Conservation (phyloP, 1,284 basidiomycete species). For the Tilletia indica region DNA sequence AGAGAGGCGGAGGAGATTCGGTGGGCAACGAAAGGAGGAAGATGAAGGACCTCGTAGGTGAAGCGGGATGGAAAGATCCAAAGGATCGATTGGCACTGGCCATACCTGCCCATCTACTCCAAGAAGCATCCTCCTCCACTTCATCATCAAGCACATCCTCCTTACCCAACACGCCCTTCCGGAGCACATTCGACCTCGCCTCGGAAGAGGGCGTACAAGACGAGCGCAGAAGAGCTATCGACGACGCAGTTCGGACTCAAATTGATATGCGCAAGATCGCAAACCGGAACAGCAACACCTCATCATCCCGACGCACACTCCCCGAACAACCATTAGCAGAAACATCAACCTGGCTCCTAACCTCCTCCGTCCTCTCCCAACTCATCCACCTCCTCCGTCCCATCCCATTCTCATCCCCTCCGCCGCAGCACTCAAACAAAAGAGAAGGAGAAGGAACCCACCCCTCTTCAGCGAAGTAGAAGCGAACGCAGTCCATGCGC, state of each 20-base stretch:
- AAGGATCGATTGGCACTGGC: background rate
- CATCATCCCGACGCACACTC: background rate
- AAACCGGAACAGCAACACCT: too few relatives aligned
- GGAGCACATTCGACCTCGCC: background rate
- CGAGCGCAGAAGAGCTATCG: background rate
- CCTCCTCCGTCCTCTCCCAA: conserved; percentile 49
- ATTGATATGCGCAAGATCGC: too few relatives aligned
- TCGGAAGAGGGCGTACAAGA: background rate
- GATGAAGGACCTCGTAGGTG: too few relatives aligned
- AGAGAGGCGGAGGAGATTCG: background rate
- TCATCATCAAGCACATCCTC: background rate
- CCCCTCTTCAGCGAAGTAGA: conserved; percentile 8
- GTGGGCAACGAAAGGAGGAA: background rate
- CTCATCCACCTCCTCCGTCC: conserved; percentile 37
- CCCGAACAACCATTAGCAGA: background rate
- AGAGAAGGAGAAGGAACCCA: conserved; percentile 1
- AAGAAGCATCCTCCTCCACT: background rate
- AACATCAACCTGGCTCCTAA: conserved; percentile 40
- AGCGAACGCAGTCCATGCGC: background rate
- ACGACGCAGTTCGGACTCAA: background rate
- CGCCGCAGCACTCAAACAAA: too few relatives aligned
- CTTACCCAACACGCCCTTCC: background rate
- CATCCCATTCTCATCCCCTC: conserved; percentile 29
- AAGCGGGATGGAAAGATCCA: conserved; percentile 1
- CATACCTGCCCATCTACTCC: conserved; percentile 4